Base-by-base conservation (phyloP, 169 alveolate genomes). In the Miamiensis avidus region DNA sequence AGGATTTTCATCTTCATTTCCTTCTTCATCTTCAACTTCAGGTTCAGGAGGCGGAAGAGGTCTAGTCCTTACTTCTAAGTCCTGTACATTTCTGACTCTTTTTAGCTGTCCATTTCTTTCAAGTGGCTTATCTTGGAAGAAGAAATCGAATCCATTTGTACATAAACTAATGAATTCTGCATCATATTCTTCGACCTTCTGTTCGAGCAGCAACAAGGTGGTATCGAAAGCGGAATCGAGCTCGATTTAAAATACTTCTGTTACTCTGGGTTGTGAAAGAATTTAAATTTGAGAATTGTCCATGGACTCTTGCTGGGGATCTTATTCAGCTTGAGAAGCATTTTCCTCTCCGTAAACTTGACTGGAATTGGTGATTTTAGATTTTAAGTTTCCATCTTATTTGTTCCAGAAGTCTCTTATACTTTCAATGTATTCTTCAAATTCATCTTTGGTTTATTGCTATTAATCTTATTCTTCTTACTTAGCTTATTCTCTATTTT, bases 31-130 rank as follows among this genome's bases (percentile, higher is more conserved):
- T 34, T 31, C 84, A 69, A 26, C 79, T 33, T 82, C 87, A 31
- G 65, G 78, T 85, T 85, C 89, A 32, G 78, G 82, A 0, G 72
- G 32, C 1, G 89, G 85, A 16, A 65, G 81, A 1, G 79, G 76
- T 31, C 65, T 74, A 27, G 33, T 25, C 64, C 75, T 82, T 31
- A 33, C 87, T 69, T 82, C 78, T 0, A 82, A 49, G 6, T 82
- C 73, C 26, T 64, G 72, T 31, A 77, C 78, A 15, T 82, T 74
- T 69, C 72, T 74, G 16, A 31, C 31, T 31, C 49, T 69, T 31
- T 82, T 74, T 30, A 82, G 49, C 76, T 74, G 29, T 33, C 31
- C 15, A 27, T 33, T 27, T 32, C 81, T 74, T 28, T 69, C 77
- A 25, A 82, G 33, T 15, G 29, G 64, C 30, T 77, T 31, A 20